Evolutionary conservation across 495 filamentous ascomycete species (phyloP).

Genomic region (Cenococcum geophilum): DNA sequence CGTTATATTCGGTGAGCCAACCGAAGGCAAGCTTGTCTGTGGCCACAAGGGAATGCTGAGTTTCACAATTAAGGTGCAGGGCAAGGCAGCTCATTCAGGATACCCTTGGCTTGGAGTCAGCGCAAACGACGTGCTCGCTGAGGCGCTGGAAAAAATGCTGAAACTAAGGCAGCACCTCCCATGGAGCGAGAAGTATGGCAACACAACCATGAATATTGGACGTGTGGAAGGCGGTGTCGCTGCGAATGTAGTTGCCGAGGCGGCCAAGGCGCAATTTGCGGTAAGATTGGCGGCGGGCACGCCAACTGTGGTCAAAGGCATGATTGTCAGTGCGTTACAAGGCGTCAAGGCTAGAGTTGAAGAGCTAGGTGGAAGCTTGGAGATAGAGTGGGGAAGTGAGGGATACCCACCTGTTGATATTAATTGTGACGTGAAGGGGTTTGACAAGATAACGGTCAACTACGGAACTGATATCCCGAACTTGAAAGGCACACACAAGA

Average conservation of each 20-base stretch:
- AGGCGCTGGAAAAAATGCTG: constrained; percentile 57
- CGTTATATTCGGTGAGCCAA: constrained; percentile 89
- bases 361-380: constrained; percentile 52
- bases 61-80: constrained; percentile 58
- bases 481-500: constrained; percentile 62
- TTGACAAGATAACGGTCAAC: constrained; percentile 71
- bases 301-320: constrained; percentile 48
- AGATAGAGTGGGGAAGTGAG: constrained; percentile 49
- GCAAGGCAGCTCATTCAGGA: constrained; percentile 79
- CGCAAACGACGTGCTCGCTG: constrained; percentile 68
- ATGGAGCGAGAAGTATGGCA: constrained; percentile 66
- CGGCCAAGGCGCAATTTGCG: constrained; percentile 59
- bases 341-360: constrained; percentile 30
- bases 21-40: constrained; percentile 73
- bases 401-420: constrained; percentile 72
- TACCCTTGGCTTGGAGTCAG: constrained; percentile 81
- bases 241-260: constrained; percentile 74
- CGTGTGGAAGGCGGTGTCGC: constrained; percentile 75
- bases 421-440: constrained; percentile 74
- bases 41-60: constrained; percentile 81
- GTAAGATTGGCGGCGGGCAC: constrained; percentile 70
- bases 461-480: constrained; percentile 91
- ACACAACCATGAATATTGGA: constrained; percentile 84
- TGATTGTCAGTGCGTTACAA: constrained; percentile 54
- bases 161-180: constrained; percentile 59